A percentile compares a stretch with the other conserved stretches of the same genome.
Conservation (phyloP, 805 yeast species). For the Yamadazyma endophytica region DNA sequence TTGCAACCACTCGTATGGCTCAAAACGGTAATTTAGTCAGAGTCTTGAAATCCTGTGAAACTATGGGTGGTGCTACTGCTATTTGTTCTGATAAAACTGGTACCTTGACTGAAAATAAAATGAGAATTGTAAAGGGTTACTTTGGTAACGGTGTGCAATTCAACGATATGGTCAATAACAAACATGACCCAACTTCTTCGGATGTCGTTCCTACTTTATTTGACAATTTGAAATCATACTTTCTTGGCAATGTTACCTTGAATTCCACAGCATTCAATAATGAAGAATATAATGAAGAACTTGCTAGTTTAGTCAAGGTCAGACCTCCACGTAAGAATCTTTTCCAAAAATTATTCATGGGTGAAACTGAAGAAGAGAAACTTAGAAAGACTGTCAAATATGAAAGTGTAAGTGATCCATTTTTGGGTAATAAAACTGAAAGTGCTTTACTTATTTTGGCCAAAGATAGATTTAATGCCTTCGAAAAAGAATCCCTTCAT, state of each 20-base stretch:
- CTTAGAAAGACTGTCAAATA: slow-evolving; percentile 10
- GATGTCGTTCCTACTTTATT: slow-evolving; percentile 18
- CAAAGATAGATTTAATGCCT: slow-evolving; percentile 47
- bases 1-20: slow-evolving; percentile 98
- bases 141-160: slow-evolving; percentile 52
- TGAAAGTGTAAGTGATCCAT: slow-evolving; percentile 47
- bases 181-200: slow-evolving; percentile 18
- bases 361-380: slow-evolving; percentile 8
- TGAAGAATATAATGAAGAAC: slow-evolving; percentile 34
- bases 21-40: slow-evolving; percentile 95
- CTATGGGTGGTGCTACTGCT: slow-evolving; percentile 98
- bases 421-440: slow-evolving; percentile 92
- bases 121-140: slow-evolving; percentile 82
- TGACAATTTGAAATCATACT: slow-evolving; percentile 17
- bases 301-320: slow-evolving; percentile 19
- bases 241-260: slow-evolving; percentile 57
- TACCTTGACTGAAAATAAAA: slow-evolving; percentile 87
- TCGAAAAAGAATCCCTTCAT: slow-evolving; percentile 42
- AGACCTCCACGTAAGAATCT: slow-evolving; percentile 28
- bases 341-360: slow-evolving; percentile 21
- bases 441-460: slow-evolving; percentile 78
- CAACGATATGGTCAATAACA: slow-evolving; percentile 38
- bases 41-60: slow-evolving; percentile 89
- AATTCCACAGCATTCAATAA: slow-evolving; percentile 92
- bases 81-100: slow-evolving; percentile 98